These are phyloP conservation scores for Wallacemonas rigidus DNA, from an alignment of 208 protist species.

Conservation along the genomic window DNA sequence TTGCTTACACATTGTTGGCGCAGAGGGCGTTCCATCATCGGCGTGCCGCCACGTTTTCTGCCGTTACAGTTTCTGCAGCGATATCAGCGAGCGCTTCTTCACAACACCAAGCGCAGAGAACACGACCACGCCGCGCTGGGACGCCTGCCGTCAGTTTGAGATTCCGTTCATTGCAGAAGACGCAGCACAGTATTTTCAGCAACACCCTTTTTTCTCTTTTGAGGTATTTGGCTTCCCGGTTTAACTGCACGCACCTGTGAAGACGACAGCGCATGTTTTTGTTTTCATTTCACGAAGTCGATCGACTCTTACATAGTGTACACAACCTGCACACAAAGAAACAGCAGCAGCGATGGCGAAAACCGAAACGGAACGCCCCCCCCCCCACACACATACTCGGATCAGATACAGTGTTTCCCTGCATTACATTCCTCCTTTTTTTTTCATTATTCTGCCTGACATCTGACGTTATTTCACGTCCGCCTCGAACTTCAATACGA, in stretches of 20 bases:
- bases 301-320: too few relatives aligned
- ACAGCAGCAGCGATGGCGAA: too few relatives aligned
- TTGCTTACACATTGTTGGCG: conserved; percentile 70
- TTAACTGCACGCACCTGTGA: neutral
- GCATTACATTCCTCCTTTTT: too few relatives aligned
- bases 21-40: conserved; percentile 45
- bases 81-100: conserved; percentile 63
- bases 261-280: neutral
- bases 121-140: conserved; percentile 48
- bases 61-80: conserved; percentile 55
- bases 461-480: too few relatives aligned
- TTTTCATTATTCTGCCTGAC: too few relatives aligned
- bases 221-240: conserved; percentile 75
- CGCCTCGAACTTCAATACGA: too few relatives aligned
- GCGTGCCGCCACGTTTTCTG: conserved; percentile 58
- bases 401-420: too few relatives aligned
- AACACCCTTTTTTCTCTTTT: conserved; percentile 62
- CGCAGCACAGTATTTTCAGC: conserved; percentile 47
- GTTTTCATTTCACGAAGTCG: too few relatives aligned
- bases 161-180: conserved; percentile 51
- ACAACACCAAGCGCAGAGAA: conserved; percentile 53
- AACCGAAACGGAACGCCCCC: too few relatives aligned
- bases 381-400: too few relatives aligned
- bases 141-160: conserved; percentile 69
- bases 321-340: too few relatives aligned